phyloP scores from a whole-genome alignment of 257 asterid species.

The Solanum tarijense region DNA sequence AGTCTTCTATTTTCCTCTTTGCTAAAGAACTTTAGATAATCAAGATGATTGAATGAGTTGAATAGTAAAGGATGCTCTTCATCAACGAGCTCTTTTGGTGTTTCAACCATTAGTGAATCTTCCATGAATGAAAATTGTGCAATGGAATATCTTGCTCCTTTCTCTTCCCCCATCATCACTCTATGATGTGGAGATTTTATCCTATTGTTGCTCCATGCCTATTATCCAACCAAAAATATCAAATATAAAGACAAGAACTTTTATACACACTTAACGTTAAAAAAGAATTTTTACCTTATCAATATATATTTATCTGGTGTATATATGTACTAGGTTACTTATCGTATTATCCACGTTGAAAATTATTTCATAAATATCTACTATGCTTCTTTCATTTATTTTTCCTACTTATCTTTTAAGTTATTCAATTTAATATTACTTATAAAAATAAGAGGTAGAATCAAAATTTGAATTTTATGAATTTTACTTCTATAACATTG shows the following conservation, averaged over 20 bases:
- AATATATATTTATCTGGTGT: neutral
- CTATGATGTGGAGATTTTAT: constrained; percentile 53
- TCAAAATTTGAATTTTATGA: too few species aligned
- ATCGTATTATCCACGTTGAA: neutral
- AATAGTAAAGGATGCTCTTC: constrained; percentile 40
- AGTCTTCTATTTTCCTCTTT: constrained; percentile 57
- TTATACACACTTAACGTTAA: neutral
- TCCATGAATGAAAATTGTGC: constrained; percentile 72
- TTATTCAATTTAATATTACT: neutral
- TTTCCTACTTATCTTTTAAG: neutral
- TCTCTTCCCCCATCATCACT: constrained; percentile 49
- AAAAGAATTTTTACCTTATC: neutral
- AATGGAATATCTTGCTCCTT: constrained; percentile 44
- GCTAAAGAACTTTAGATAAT: constrained; percentile 50
- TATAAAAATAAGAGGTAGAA: neutral
- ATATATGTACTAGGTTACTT: neutral
- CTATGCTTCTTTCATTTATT: neutral
- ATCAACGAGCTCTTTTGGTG: constrained; percentile 51
- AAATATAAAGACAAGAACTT: neutral
- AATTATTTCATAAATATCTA: neutral
- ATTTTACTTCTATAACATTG: too few species aligned
- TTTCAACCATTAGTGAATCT: constrained; percentile 20
- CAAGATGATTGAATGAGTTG: constrained; percentile 52
- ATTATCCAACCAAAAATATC: neutral
- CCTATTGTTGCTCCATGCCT: constrained; percentile 76